A percentile compares a stretch with the other conserved stretches of the same genome.
These are phyloP conservation scores for Diaporthe humulicola DNA, from an alignment of 2,329 filamentous ascomycete genomes.

Conservation along the genomic window DNA sequence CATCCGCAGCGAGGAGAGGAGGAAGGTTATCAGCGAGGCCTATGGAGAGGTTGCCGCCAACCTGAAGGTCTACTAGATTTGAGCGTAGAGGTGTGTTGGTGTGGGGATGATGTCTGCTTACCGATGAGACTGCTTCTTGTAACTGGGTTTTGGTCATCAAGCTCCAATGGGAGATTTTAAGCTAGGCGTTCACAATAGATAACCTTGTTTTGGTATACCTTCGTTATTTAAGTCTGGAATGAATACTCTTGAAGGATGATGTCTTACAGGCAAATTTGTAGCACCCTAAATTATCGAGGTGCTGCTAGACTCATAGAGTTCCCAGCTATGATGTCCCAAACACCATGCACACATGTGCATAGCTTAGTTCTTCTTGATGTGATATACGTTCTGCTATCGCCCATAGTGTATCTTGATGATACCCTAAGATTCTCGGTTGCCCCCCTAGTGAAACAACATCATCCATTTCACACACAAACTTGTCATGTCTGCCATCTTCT, in stretches of 20 bases:
- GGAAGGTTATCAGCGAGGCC: conserved; percentile 52
- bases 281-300: fast-evolving
- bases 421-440: neutral
- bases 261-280: neutral
- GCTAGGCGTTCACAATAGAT: conserved; percentile 12
- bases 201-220: neutral
- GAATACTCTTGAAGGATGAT: neutral
- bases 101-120: neutral
- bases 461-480: neutral
- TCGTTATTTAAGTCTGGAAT: too few species aligned
- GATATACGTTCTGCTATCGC: neutral
- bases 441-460: neutral
- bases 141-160: neutral
- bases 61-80: conserved; percentile 46
- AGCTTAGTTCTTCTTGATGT: neutral
- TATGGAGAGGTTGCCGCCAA: conserved; percentile 51
- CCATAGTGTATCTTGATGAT: neutral
- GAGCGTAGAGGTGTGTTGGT: neutral
- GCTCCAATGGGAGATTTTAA: neutral
- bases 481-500: neutral
- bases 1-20: conserved; percentile 56
- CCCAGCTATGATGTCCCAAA: neutral
- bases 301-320: neutral
- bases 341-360: neutral
- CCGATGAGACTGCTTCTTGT: neutral